Evolutionary conservation across 176 grass and related monocot species (phyloP).

Genomic region (Otatea glauca): DNA sequence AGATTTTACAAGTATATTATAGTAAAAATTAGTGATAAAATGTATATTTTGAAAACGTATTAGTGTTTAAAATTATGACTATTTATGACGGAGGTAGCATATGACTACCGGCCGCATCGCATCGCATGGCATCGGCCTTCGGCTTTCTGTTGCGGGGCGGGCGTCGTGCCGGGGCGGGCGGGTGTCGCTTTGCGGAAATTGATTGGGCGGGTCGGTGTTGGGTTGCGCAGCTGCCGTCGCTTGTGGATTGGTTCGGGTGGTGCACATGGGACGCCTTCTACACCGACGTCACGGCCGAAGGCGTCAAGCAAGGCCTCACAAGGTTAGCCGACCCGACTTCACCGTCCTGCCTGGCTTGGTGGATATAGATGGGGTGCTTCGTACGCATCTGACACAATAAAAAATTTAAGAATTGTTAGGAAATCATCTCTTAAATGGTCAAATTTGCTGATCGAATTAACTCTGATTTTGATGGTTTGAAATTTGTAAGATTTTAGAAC

Average conservation of each 20-base stretch:
- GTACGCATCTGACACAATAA: too few relatives aligned
- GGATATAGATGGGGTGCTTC: too few relatives aligned
- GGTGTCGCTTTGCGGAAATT: slow-evolving; percentile 1
- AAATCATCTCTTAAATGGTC: too few relatives aligned
- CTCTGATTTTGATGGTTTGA: too few relatives aligned
- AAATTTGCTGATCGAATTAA: too few relatives aligned
- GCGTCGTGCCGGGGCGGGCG: background rate
- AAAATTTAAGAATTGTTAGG: too few relatives aligned
- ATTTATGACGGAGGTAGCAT: background rate
- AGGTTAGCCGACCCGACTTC: slow-evolving; percentile 12
- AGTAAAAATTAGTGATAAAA: too few relatives aligned
- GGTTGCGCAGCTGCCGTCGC: slow-evolving; percentile 63
- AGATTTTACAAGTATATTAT: too few relatives aligned
- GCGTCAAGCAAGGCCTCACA: slow-evolving; percentile 46
- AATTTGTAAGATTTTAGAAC: too few relatives aligned
- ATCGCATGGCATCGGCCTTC: background rate
- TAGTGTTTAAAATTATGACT: too few relatives aligned
- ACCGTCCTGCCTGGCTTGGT: too few relatives aligned
- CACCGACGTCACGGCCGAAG: slow-evolving; percentile 76
- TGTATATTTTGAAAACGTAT: too few relatives aligned
- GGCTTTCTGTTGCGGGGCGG: background rate
- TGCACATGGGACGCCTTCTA: slow-evolving; percentile 98
- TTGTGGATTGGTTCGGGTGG: slow-evolving; percentile 91
- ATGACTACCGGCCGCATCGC: background rate
- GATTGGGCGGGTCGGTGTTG: slow-evolving; percentile 49